Base-by-base conservation (phyloP, 2,329 filamentous ascomycete species). In the Colletotrichum tamarilloi region DNA sequence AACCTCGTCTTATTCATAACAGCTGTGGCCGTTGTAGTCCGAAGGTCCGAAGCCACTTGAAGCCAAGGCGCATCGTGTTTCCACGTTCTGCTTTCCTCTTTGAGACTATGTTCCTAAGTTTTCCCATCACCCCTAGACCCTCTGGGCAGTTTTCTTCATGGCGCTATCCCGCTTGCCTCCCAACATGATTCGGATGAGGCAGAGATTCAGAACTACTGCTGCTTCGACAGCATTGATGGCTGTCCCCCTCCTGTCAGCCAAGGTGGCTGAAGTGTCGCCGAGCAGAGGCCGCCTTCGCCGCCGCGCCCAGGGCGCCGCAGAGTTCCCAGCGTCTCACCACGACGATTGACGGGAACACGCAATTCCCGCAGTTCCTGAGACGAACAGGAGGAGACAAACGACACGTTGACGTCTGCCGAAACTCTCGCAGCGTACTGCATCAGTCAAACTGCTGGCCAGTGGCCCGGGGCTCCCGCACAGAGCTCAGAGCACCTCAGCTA, bases 321-420 rank as follows among this genome's bases (percentile, higher is more conserved):
- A 55, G 57, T 14, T n/a, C 14, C 32, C 16, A 5, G 30, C 42
- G 49, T 26, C 66, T 30, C 59, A 49, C 56, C 26, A 70, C 46
- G 11, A 52, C 28, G 26, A 71, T 71, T 71, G 67, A 73, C 67
- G 67, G 71, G 56, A 30, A 71, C 52, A 38, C 71, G 56, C 67
- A 64, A 62, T 66, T 58, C 28, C 53, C 60, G 62, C 67, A 66
- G 52, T 52, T 71, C 30, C 71, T 71, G 60, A 70, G 67, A 71
- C 71, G 71, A 71, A 70, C 60, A 38, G 56, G 56, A 57, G 26
- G 60, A 62, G 56, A 60, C 38, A 38, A 38, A 42, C 30, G 5
- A 60, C 28, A 64, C 22, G 38, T 62, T 71, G 26, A 35, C 35
- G 46, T 49, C 38, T 62, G 55, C 62, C 71, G 67, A 73, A 52